These are phyloP conservation scores for Sisymbrium altissimum DNA, from an alignment of 345 rosid species.

Conservation along the genomic window DNA sequence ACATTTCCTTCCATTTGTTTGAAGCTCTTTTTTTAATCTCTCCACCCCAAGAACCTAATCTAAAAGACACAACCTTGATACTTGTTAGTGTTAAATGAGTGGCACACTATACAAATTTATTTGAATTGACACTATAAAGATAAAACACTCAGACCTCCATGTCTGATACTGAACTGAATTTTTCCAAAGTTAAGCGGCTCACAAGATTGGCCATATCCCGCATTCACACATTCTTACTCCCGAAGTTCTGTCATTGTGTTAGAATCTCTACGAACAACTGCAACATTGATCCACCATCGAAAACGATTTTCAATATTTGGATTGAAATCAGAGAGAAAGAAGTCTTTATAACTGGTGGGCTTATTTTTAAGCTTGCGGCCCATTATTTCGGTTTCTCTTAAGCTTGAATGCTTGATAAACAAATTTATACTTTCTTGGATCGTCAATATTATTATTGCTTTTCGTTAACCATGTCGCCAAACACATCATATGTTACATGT, in stretches of 20 bases:
- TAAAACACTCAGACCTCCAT: neutral
- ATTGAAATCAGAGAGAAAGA: neutral
- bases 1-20: neutral
- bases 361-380: neutral
- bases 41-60: neutral
- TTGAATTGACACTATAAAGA: neutral
- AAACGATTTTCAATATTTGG: neutral
- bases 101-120: neutral
- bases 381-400: neutral
- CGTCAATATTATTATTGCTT: neutral
- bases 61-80: neutral
- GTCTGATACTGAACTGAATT: conserved; percentile 23
- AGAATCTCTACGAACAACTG: conserved; percentile 47
- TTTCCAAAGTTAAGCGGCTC: conserved; percentile 32
- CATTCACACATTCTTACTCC: too few species aligned
- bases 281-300: conserved; percentile 44
- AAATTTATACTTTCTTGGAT: neutral
- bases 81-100: neutral
- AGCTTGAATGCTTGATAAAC: too few species aligned
- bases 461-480: neutral
- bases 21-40: neutral
- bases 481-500: neutral
- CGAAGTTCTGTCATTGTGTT: conserved; percentile 22
- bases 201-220: too few species aligned
- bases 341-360: neutral